Percentiles rank a stretch among this genome's conserved stretches.
Evolutionary conservation across 768 basidiomycete species (phyloP).

Genomic region (Fomitopsis serialis): DNA sequence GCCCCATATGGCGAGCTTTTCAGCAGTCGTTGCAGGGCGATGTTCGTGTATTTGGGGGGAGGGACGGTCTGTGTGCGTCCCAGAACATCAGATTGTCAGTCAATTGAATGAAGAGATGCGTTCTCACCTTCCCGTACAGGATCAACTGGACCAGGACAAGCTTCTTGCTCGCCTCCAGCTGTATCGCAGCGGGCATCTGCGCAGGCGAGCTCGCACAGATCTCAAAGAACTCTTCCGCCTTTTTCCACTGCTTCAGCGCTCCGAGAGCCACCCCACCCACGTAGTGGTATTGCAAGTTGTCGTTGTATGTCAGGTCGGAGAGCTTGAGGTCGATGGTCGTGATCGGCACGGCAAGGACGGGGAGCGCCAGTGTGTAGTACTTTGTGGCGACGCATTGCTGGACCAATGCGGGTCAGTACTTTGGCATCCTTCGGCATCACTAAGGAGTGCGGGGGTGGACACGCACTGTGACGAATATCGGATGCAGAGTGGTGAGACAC

Average conservation of each 20-base stretch:
- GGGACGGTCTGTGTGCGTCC: constrained; percentile 27
- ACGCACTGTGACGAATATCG: constrained; percentile 58
- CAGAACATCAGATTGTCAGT: neutral
- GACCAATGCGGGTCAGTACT: neutral
- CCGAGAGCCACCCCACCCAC: constrained; percentile 64
- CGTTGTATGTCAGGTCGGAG: constrained; percentile 70
- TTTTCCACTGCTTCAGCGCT: constrained; percentile 58
- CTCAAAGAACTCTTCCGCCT: constrained; percentile 77
- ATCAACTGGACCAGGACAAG: constrained; percentile 75
- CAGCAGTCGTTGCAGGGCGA: constrained; percentile 49
- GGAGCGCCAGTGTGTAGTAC: constrained; percentile 52
- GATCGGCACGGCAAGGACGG: constrained; percentile 58
- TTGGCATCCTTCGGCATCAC: neutral
- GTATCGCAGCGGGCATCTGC: constrained; percentile 58
- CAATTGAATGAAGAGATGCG: neutral
- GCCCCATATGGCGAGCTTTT: constrained; percentile 62
- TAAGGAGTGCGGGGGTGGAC: neutral
- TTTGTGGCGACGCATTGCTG: constrained; percentile 55
- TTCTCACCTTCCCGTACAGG: constrained; percentile 60
- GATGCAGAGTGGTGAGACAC: constrained; percentile 67
- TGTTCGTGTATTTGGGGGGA: constrained; percentile 73
- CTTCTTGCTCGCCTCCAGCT: constrained; percentile 87
- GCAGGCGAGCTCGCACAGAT: constrained; percentile 53
- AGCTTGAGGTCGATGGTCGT: constrained; percentile 52
- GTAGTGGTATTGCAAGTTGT: constrained; percentile 84